Base-by-base conservation (phyloP, 441 rosid genomes). In the Mallotus repandus region DNA sequence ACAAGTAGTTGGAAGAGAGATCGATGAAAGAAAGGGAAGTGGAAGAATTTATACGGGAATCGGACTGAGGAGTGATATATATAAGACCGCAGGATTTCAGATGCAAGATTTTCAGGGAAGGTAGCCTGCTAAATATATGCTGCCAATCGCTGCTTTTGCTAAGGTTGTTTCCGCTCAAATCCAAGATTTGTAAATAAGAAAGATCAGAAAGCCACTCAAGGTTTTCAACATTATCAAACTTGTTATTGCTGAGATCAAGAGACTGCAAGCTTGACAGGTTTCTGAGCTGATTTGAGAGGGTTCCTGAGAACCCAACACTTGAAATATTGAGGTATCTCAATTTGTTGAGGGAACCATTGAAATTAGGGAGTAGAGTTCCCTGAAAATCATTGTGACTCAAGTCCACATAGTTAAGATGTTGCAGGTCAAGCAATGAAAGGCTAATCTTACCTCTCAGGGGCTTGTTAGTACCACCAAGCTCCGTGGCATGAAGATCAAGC, bases 191-290 rank as follows among this genome's bases (percentile, higher is more conserved):
- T 35, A 35, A 35, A 35, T 1, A 35, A 35, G 41, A 35, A 35
- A 35, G 41, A 35, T 35, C 5, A 35, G 41, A 5, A 5, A 35
- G 41, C 41, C 41, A 35, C 41, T 35, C 41, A 5, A 35, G 41
- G 4, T 35, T 35, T 35, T 35, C 41, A 35, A 35, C 41, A 35
- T 3, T 35, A 35, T 35, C 41, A 35, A 35, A 35, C 41, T 35
- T 35, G 41, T 35, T 35, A 35, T 35, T 35, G 41, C 41, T 76
- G 38, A 76, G 70, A 76, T 63, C 74, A 70, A 76, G 70, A 48
- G 21, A 55, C 38, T 63, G 70, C 70, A 76, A 68, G 56, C 35
- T 60, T 2, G 80, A 77, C 35, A 77, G 73, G 45, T 77, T 77
- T 25, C 52, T 48, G 21, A 77, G 69, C 46, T 77, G 69, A 61